phyloP scores from a whole-genome alignment of 306 rosid species.

The Crotalaria pallida region DNA sequence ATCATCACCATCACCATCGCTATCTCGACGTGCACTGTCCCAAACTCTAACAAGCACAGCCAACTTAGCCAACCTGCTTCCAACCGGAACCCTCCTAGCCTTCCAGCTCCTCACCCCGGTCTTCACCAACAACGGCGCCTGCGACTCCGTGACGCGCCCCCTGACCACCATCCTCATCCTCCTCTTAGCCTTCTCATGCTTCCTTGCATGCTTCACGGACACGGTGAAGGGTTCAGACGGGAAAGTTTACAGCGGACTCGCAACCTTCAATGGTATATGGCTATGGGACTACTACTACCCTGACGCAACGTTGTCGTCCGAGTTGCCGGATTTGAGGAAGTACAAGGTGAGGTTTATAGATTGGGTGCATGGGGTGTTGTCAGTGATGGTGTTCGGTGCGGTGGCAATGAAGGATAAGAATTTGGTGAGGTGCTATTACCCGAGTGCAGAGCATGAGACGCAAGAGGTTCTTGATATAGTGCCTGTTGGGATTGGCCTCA shows the following conservation, averaged over 20 bases:
- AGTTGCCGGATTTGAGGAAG: slow-evolving; percentile 42
- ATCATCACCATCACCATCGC: neutral
- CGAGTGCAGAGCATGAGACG: slow-evolving; percentile 27
- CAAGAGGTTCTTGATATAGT: slow-evolving; percentile 55
- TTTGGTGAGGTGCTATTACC: slow-evolving; percentile 51
- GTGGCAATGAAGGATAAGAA: slow-evolving; percentile 63
- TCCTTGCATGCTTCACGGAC: slow-evolving; percentile 59
- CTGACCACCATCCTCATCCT: slow-evolving; percentile 33
- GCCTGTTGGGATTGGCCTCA: slow-evolving; percentile 53
- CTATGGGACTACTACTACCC: slow-evolving; percentile 42
- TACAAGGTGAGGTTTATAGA: slow-evolving; percentile 38
- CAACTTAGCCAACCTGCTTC: slow-evolving; percentile 67
- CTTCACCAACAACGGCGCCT: slow-evolving; percentile 60
- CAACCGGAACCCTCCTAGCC: slow-evolving; percentile 64
- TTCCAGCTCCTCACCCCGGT: slow-evolving; percentile 61
- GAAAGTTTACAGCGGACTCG: slow-evolving; percentile 53
- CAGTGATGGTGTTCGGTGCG: slow-evolving; percentile 43
- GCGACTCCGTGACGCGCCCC: slow-evolving; percentile 48
- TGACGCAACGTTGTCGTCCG: neutral
- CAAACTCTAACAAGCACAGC: slow-evolving; percentile 48
- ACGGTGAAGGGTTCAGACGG: slow-evolving; percentile 42
- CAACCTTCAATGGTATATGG: slow-evolving; percentile 52
- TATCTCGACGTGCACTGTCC: slow-evolving; percentile 35
- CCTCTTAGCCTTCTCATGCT: slow-evolving; percentile 44
- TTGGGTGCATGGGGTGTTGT: slow-evolving; percentile 42